Base-by-base conservation (phyloP, 192 early-diverging fungal species). In the Coemansia sp. region DNA sequence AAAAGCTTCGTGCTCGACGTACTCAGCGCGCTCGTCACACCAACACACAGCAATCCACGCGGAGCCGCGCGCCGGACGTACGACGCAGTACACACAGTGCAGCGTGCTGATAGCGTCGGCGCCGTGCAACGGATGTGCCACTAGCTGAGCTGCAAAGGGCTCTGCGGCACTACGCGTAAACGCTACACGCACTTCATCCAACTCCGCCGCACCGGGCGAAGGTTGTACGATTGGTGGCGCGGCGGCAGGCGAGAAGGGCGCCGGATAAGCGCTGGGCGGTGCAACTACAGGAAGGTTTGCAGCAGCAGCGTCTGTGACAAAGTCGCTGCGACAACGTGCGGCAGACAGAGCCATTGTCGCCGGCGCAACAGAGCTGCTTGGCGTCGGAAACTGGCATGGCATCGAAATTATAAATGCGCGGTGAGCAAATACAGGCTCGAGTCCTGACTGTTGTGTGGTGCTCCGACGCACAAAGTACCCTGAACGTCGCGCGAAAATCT, bases 1-100 rank as follows among this genome's bases (percentile, higher is more conserved):
- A 52, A 82, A 71, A 23, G 70, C 63, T 25, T 66, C 71, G 54
- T 82, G 79, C 46, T 76, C 74, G 30, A 76, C 65, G 24, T 74
- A 82, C 71, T 82, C 79, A 33, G 73, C 78, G n/a, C 75, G 79
- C 71, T 82, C 79, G 57, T 82, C 79, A 64, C 79, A 82, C 70
- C 67, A 82, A 51, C 74, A 82, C 4, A 74, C 75, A 5, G 64
- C 75, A 2, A 76, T n/a, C 79, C 79, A 76, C 8, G 24, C 25
- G 53, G 22, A 23, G 39, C 33, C 55, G 8, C 19, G 20, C 6
- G 51, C 32, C 20, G n/a, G 32, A 7, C 5, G 14, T 5, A 73
- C 27, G 9, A 68, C 61, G 23, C 51, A 52, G 70, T 80, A 80
- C 3, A 75, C 59, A 55, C 78, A 80, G 61, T 80, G 78, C 24